phyloP scores from a whole-genome alignment of 495 filamentous ascomycete species.

The Bombardia bombarda region DNA sequence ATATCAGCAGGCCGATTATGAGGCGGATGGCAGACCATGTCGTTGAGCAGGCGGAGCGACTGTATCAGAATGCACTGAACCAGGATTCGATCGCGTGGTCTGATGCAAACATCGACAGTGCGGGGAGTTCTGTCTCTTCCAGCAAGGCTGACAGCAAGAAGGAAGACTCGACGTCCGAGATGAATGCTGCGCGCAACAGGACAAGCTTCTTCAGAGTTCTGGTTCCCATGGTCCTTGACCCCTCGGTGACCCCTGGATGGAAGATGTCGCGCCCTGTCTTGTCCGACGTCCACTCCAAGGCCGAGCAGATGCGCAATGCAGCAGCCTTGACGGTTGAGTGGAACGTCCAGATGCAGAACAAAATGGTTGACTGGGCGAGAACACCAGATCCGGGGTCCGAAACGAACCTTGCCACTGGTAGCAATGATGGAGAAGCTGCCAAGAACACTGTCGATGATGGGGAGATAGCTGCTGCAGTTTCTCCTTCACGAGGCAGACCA shows the following conservation, averaged over 20 bases:
- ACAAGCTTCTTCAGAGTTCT: constrained; percentile 28
- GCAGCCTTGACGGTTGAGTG: constrained; percentile 23
- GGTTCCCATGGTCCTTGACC: constrained; percentile 36
- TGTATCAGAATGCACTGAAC: constrained; percentile 29
- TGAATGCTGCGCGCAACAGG: neutral
- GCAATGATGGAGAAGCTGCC: neutral
- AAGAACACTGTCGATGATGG: neutral
- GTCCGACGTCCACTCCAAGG: constrained; percentile 16
- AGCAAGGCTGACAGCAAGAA: neutral
- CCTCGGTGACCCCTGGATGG: constrained; percentile 38
- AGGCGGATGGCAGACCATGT: constrained; percentile 22
- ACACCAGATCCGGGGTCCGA: neutral
- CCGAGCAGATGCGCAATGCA: constrained; percentile 30
- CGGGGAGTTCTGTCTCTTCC: neutral
- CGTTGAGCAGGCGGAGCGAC: constrained; percentile 32
- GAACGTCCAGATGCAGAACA: constrained; percentile 19
- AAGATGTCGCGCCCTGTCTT: constrained; percentile 14
- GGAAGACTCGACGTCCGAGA: neutral
- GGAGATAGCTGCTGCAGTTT: neutral
- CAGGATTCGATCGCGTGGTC: constrained; percentile 17
- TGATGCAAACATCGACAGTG: neutral
- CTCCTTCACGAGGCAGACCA: no score
- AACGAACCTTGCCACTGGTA: neutral
- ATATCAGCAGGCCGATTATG: constrained; percentile 19
- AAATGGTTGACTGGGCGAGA: constrained; percentile 20